Conservation (phyloP, 2,329 filamentous ascomycete genomes). For the Fusarium gaditjirri region DNA sequence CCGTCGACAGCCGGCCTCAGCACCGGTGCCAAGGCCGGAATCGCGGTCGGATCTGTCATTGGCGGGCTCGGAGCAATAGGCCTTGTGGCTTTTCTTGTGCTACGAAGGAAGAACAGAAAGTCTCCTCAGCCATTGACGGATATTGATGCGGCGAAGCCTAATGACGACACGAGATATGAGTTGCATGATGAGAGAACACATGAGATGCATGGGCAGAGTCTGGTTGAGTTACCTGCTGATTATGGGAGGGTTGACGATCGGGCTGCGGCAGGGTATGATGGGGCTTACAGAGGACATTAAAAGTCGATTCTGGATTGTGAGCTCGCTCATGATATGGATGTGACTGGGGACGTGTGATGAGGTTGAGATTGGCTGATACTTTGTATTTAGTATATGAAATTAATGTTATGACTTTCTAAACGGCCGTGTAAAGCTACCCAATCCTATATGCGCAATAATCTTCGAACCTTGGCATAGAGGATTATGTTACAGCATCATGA, state of each 20-base stretch:
- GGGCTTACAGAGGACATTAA: neutral
- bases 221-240: neutral
- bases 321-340: neutral
- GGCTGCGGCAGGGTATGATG: neutral
- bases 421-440: no score
- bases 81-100: neutral
- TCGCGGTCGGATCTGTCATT: neutral
- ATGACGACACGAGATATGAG: neutral
- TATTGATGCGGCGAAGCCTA: neutral
- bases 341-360: fast-evolving
- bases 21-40: neutral
- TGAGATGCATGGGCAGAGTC: neutral
- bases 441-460: no score
- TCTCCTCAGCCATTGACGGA: neutral
- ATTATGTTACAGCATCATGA: neutral
- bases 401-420: neutral
- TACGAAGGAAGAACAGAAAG: neutral
- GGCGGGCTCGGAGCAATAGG: neutral
- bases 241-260: neutral
- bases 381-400: fast-evolving
- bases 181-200: neutral
- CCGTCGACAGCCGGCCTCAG: neutral
- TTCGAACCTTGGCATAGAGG: no score
- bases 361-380: neutral
- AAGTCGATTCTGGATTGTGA: fast-evolving